Percentiles rank a stretch among this genome's conserved stretches.
phyloP scores from a whole-genome alignment of 768 basidiomycete genomes.

The Amyloporia xantha region DNA sequence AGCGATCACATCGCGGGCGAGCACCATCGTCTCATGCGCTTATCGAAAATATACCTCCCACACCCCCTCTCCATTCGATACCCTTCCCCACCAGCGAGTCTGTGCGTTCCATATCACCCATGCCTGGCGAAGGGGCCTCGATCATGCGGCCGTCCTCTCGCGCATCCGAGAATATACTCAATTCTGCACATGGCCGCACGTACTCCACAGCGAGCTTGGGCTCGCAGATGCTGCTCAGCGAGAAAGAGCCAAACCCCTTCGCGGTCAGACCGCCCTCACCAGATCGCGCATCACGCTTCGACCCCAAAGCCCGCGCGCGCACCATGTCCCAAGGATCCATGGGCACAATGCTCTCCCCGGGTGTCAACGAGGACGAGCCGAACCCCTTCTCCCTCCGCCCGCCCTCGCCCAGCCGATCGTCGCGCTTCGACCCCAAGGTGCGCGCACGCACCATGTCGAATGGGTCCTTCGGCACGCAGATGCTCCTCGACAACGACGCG shows the following conservation, averaged over 20 bases:
- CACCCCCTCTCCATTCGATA: constrained; percentile 41
- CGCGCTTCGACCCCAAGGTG: constrained; percentile 39
- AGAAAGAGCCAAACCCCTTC: constrained; percentile 29
- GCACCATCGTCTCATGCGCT: constrained; percentile 44
- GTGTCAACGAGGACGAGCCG: constrained; percentile 12
- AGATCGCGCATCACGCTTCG: constrained; percentile 36
- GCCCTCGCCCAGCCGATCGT: constrained; percentile 32
- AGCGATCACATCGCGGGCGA: constrained; percentile 37
- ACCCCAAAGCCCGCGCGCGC: constrained; percentile 40
- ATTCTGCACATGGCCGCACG: constrained; percentile 35
- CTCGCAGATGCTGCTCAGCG: constrained; percentile 38
- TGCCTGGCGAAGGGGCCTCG: constrained; percentile 28
- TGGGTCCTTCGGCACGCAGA: constrained; percentile 56
- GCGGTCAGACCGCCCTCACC: constrained; percentile 28
- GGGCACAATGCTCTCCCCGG: constrained; percentile 32
- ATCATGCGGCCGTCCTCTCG: constrained; percentile 28
- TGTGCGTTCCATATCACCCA: constrained; percentile 44
- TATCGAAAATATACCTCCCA: constrained; percentile 35
- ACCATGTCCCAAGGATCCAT: constrained; percentile 46
- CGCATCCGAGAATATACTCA: constrained; percentile 28
- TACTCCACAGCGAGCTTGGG: constrained; percentile 47
- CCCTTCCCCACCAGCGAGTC: constrained; percentile 50
- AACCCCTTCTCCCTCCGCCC: constrained; percentile 31
- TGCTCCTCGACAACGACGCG: constrained; percentile 44
- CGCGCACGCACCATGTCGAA: constrained; percentile 36